Percentiles rank a stretch among this genome's conserved stretches.
Conservation (phyloP, 2,329 filamentous ascomycete species). For the Aspergillus glaucus region DNA sequence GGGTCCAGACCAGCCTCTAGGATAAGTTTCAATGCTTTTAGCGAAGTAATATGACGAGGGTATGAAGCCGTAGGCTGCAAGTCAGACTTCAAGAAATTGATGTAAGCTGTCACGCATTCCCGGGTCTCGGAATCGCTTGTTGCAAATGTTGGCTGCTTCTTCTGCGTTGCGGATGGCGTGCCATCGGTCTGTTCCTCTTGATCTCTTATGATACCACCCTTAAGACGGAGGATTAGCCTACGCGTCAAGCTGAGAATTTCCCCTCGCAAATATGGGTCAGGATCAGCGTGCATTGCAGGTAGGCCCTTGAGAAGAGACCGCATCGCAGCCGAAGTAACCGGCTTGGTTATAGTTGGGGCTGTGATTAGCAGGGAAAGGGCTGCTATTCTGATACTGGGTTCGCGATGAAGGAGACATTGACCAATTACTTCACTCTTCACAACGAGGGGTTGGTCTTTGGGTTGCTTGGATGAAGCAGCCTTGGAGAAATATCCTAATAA, state of each 20-base stretch:
- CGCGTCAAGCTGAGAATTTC: conserved; percentile 70
- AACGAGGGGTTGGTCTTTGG: conserved; percentile 18
- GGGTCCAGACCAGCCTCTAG: conserved; percentile 62
- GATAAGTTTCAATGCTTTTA: conserved; percentile 65
- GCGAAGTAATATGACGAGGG: conserved; percentile 74
- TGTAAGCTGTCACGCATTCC: conserved; percentile 66
- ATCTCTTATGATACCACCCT: conserved; percentile 52
- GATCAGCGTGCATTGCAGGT: conserved; percentile 69
- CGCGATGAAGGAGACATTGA: conserved; percentile 41
- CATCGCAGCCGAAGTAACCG: conserved; percentile 60
- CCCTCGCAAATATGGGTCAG: conserved; percentile 78
- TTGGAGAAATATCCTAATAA: conserved; percentile 24
- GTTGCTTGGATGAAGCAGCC: conserved; percentile 5
- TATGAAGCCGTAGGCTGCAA: conserved; percentile 79
- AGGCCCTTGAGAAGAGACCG: conserved; percentile 59
- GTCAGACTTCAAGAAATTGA: conserved; percentile 65
- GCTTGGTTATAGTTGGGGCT: conserved; percentile 66
- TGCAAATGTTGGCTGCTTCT: conserved; percentile 27
- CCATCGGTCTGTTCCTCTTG: conserved; percentile 21
- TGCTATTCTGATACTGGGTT: conserved; percentile 65
- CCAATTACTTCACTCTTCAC: conserved; percentile 31
- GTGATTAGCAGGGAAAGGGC: conserved; percentile 74
- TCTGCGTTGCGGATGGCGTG: conserved; percentile 7
- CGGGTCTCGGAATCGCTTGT: conserved; percentile 45
- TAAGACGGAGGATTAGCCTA: conserved; percentile 68